Conservation (phyloP, 495 filamentous ascomycete species). For the Chaetomium cochliodes region DNA sequence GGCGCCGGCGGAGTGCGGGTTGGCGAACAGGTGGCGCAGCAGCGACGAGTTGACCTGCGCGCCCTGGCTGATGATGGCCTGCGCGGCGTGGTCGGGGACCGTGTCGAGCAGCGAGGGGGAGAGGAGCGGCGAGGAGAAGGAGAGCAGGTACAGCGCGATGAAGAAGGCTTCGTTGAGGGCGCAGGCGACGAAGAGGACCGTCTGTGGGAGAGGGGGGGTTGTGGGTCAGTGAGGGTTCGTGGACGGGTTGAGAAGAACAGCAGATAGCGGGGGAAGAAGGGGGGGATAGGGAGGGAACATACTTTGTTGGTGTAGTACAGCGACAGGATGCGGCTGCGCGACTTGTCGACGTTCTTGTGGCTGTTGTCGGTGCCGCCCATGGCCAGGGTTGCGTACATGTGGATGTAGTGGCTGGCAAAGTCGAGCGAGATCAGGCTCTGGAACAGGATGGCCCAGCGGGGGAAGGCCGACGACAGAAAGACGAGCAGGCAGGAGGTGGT, state of each 20-base stretch:
- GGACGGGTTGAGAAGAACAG: too few species aligned
- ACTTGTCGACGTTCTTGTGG: constrained; percentile 90
- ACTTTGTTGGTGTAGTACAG: constrained; percentile 97
- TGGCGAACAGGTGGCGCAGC: constrained; percentile 65
- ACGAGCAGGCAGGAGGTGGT: constrained; percentile 92
- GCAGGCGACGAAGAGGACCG: constrained; percentile 88
- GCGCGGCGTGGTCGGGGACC: constrained; percentile 46
- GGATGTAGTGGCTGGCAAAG: constrained; percentile 94
- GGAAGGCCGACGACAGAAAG: constrained; percentile 88
- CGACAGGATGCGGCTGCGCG: constrained; percentile 77
- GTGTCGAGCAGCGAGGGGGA: constrained; percentile 72
- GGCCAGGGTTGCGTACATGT: constrained; percentile 90
- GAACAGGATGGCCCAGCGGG: constrained; percentile 88
- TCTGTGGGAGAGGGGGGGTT: constrained; percentile 48
- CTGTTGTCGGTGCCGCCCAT: constrained; percentile 77
- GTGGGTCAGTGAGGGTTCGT: constrained; percentile 17
- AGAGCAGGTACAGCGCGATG: constrained; percentile 95
- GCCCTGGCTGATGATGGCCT: constrained; percentile 57
- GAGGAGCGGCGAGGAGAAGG: constrained; percentile 84
- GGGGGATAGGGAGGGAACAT: constrained; percentile 28
- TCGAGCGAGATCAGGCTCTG: constrained; percentile 89
- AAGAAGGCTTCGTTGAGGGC: constrained; percentile 92
- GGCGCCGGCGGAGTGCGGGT: constrained; percentile 86
- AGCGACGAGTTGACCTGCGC: constrained; percentile 64
- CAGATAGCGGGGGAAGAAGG: constrained; percentile 12